A percentile compares a stretch with the other conserved stretches of the same genome.
phyloP scores from a whole-genome alignment of 2,329 filamentous ascomycete species.

The Malbranchea zuffiana region DNA sequence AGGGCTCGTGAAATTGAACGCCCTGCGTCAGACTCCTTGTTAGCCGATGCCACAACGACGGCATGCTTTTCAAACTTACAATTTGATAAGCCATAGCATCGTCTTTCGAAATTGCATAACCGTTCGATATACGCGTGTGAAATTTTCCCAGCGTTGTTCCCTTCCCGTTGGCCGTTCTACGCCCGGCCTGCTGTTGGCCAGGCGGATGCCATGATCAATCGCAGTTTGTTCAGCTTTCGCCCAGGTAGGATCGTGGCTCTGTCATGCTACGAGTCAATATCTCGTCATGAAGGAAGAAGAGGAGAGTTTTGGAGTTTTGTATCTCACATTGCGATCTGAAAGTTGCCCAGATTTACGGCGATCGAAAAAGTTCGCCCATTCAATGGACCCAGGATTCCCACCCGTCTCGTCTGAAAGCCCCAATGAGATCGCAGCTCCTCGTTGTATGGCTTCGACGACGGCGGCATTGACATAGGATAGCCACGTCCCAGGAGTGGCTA shows the following conservation, averaged over 20 bases:
- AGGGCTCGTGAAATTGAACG: constrained; percentile 14
- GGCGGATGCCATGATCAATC: constrained; percentile 12
- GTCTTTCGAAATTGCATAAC: constrained; percentile 14
- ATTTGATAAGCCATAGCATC: constrained; percentile 14
- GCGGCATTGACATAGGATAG: constrained; percentile 18
- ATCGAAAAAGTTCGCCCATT: constrained; percentile 15
- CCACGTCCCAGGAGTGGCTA: constrained; percentile 16
- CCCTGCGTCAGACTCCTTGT: constrained; percentile 10
- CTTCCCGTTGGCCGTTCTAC: constrained; percentile 8
- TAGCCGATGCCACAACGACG: neutral
- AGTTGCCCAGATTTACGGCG: constrained; percentile 12
- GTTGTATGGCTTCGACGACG: constrained; percentile 14
- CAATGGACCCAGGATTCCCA: constrained; percentile 13
- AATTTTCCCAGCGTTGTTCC: constrained; percentile 12
- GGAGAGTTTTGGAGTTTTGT: too few species aligned
- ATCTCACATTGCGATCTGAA: constrained; percentile 11
- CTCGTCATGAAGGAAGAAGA: neutral
- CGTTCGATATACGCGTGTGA: constrained; percentile 12
- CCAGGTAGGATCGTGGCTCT: constrained; percentile 15
- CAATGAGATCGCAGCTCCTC: constrained; percentile 15
- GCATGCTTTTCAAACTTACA: constrained; percentile 7
- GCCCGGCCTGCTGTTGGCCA: constrained; percentile 10
- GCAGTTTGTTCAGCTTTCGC: constrained; percentile 14
- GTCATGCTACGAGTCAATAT: constrained; percentile 1
- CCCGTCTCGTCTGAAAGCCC: constrained; percentile 11